Conservation (phyloP, 2,329 filamentous ascomycete genomes). For the Exophiala calicioides region DNA sequence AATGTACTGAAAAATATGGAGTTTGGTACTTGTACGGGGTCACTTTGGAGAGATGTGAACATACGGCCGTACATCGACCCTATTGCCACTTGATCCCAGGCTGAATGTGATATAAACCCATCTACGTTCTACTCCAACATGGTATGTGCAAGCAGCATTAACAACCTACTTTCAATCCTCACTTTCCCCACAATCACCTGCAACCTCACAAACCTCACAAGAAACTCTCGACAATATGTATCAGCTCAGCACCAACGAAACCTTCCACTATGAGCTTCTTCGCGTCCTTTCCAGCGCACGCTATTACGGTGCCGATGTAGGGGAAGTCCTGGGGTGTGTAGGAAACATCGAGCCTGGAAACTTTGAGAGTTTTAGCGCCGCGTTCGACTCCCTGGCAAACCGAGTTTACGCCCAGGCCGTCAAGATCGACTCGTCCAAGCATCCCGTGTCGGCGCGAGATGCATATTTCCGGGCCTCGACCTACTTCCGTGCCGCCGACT, state of each 20-base stretch:
- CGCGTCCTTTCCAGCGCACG: slow-evolving; percentile 17
- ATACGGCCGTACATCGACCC: too few relatives aligned
- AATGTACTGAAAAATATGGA: too few relatives aligned
- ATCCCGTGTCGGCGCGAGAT: slow-evolving; percentile 30
- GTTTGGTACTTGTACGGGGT: too few relatives aligned
- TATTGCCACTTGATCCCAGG: too few relatives aligned
- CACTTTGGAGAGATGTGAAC: too few relatives aligned
- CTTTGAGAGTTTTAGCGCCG: slow-evolving; percentile 19
- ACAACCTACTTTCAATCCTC: too few relatives aligned
- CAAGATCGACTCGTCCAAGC: slow-evolving; percentile 5
- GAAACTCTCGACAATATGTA: too few relatives aligned
- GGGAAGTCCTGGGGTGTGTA: slow-evolving; percentile 20
- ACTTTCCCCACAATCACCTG: too few relatives aligned
- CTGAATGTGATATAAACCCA: too few relatives aligned
- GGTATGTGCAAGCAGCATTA: too few relatives aligned
- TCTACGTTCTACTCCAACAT: too few relatives aligned
- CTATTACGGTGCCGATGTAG: slow-evolving; percentile 25
- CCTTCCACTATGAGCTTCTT: slow-evolving; percentile 27
- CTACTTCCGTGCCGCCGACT: slow-evolving; percentile 47
- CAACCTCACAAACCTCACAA: too few relatives aligned
- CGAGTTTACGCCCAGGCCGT: background rate
- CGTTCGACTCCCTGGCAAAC: slow-evolving; percentile 23
- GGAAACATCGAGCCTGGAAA: slow-evolving; percentile 27
- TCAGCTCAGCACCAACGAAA: slow-evolving; percentile 25
- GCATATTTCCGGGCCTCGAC: slow-evolving; percentile 42